A percentile compares a stretch with the other conserved stretches of the same genome.
Conservation (phyloP, 164 flowering plant species). For the Platanus orientalis region DNA sequence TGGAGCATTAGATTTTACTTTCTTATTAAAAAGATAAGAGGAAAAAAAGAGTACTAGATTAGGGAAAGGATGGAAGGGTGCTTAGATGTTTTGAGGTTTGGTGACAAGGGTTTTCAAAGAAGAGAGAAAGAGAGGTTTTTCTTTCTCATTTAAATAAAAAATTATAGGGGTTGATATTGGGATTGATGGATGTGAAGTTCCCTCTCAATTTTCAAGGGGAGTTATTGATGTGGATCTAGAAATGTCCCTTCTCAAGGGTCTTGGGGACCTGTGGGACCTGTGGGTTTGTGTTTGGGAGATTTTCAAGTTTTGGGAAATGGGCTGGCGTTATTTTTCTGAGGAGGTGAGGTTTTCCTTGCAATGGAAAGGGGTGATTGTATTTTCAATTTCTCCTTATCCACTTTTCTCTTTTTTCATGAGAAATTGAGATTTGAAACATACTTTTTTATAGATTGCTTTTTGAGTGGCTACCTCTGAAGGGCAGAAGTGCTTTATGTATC, state of each 20-base stretch:
- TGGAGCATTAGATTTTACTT: slow-evolving; percentile 48
- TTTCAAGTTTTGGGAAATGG: slow-evolving; percentile 47
- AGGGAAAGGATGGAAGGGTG: slow-evolving; percentile 46
- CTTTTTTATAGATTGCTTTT: no score
- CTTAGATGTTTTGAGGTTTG: slow-evolving; percentile 13
- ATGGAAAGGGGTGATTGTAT: neutral
- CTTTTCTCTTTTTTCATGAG: neutral
- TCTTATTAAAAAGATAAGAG: no score
- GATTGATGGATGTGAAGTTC: slow-evolving; percentile 53
- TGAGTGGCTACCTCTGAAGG: no score
- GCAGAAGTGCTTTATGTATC: no score
- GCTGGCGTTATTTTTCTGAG: slow-evolving; percentile 20
- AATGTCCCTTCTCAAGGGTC: slow-evolving; percentile 55
- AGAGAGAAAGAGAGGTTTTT: neutral
- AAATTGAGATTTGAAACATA: no score
- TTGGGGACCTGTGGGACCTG: slow-evolving; percentile 35
- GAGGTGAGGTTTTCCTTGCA: slow-evolving; percentile 7
- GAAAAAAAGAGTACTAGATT: no score
- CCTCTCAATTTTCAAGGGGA: slow-evolving; percentile 47
- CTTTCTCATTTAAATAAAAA: no score
- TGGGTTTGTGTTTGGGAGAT: slow-evolving; percentile 24
- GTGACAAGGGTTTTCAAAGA: slow-evolving; percentile 5
- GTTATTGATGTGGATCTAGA: slow-evolving; percentile 49
- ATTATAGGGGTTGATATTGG: slow-evolving; percentile 28
- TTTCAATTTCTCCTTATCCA: neutral